phyloP scores from a whole-genome alignment of 768 basidiomycete genomes.

The Kwoniella botswanensis region DNA sequence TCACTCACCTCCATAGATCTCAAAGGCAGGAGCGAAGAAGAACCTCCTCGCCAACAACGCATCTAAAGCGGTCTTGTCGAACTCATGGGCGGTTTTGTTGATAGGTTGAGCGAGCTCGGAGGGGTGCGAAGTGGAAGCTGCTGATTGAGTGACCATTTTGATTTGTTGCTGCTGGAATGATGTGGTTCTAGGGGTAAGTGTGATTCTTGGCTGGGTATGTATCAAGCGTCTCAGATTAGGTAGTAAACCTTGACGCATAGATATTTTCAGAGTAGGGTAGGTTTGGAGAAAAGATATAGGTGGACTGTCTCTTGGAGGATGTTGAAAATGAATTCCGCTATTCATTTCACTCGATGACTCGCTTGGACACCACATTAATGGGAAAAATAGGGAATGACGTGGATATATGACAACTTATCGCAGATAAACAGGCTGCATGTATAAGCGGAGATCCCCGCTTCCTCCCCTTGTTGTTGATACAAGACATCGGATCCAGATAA shows the following conservation, averaged over 20 bases:
- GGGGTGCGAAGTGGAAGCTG: constrained; percentile 51
- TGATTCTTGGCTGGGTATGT: not conserved
- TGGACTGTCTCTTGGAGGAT: not conserved
- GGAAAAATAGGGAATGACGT: not conserved
- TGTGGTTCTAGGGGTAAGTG: not conserved
- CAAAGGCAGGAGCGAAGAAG: constrained; percentile 97
- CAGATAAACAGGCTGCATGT: not conserved
- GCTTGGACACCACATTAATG: not conserved
- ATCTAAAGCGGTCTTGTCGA: constrained; percentile 85
- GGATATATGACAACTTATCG: not conserved
- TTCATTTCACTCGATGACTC: not conserved
- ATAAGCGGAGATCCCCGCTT: not conserved
- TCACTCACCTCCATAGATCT: constrained; percentile 91
- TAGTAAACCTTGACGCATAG: constrained; percentile 25
- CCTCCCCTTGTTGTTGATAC: not conserved
- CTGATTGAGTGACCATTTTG: constrained; percentile 34
- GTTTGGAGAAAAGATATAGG: not conserved
- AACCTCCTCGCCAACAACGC: constrained; percentile 85
- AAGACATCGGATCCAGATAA: no score
- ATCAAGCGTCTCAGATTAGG: constrained; percentile 15
- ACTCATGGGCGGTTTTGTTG: constrained; percentile 82
- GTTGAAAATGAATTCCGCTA: not conserved
- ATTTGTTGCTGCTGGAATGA: constrained; percentile 2
- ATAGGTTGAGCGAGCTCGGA: constrained; percentile 58
- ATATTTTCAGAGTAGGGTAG: constrained; percentile 1